Evolutionary conservation across 2,329 filamentous ascomycete species (phyloP).

Genomic region (Sphaerulina musiva): DNA sequence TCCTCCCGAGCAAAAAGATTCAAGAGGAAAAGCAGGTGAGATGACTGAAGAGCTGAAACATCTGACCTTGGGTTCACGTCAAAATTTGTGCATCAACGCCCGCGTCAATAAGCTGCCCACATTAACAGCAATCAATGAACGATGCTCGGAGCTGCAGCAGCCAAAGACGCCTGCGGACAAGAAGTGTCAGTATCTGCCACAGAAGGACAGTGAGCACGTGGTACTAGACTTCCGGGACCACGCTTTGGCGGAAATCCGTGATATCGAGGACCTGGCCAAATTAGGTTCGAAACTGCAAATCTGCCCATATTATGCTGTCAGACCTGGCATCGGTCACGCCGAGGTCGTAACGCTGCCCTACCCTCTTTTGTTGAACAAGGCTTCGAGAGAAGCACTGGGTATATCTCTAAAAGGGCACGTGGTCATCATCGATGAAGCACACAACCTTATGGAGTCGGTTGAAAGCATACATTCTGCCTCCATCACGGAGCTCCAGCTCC

Average conservation of each 20-base stretch:
- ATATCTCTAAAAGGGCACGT: constrained; percentile 81
- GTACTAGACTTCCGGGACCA: constrained; percentile 80
- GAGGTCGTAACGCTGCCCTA: constrained; percentile 87
- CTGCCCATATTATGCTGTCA: constrained; percentile 94
- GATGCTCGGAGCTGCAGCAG: constrained; percentile 84
- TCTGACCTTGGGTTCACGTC: constrained; percentile 75
- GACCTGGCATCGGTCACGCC: constrained; percentile 68
- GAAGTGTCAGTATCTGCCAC: constrained; percentile 70
- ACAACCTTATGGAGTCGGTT: constrained; percentile 95
- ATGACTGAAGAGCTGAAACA: constrained; percentile 64
- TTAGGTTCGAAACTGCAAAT: constrained; percentile 73
- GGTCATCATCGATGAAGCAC: constrained; percentile 94
- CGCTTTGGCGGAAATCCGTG: constrained; percentile 73
- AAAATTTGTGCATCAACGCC: constrained; percentile 84
- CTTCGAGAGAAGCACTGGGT: constrained; percentile 77
- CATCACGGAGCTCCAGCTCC: constrained; percentile 66
- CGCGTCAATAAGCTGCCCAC: constrained; percentile 64
- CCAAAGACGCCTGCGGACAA: constrained; percentile 54
- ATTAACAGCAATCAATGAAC: constrained; percentile 82
- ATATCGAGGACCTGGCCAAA: constrained; percentile 82
- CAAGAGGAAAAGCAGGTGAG: constrained; percentile 1
- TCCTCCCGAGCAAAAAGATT: constrained; percentile 17
- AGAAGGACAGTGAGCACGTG: constrained; percentile 64
- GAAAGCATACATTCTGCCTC: constrained; percentile 77
- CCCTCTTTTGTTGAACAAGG: constrained; percentile 78